A percentile compares a stretch with the other conserved stretches of the same genome.
Conservation (phyloP, 768 basidiomycete species). For the Pleurotus djamor region DNA sequence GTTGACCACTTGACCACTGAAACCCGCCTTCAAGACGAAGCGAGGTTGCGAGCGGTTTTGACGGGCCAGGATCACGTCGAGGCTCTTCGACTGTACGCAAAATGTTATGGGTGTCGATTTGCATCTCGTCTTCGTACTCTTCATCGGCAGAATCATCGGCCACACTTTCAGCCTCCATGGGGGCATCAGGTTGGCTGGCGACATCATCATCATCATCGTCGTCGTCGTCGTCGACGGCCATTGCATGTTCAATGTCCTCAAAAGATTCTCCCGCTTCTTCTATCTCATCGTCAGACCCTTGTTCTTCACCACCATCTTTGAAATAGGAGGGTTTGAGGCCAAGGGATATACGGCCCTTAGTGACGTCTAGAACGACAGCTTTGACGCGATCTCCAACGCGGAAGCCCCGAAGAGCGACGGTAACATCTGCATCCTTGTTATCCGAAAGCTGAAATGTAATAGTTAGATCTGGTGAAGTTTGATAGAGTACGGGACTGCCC, state of each 20-base stretch:
- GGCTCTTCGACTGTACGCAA: conserved; percentile 45
- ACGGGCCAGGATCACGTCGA: conserved; percentile 21
- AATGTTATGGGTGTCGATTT: conserved; percentile 39
- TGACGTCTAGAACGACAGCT: conserved; percentile 70
- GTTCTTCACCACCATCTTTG: conserved; percentile 56
- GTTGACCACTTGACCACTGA: conserved; percentile 58
- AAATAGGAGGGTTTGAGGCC: conserved; percentile 92
- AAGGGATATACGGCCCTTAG: conserved; percentile 78
- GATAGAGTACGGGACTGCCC: conserved; percentile 10
- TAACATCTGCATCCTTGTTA: conserved; percentile 77
- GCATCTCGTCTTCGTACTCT: conserved; percentile 38
- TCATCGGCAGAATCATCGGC: conserved; percentile 21
- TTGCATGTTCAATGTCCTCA: conserved; percentile 13
- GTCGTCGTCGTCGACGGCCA: conserved; percentile 22
- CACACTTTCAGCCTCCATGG: conserved; percentile 9
- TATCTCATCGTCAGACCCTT: conserved; percentile 25
- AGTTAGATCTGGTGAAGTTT: not conserved
- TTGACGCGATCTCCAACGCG: conserved; percentile 85
- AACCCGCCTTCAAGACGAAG: conserved; percentile 63
- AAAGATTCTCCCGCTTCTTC: conserved; percentile 14
- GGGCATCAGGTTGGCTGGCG: conserved; percentile 15
- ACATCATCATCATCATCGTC: conserved; percentile 10
- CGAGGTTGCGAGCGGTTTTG: conserved; percentile 10
- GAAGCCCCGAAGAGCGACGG: conserved; percentile 77
- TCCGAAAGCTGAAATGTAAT: conserved; percentile 70